Conservation (phyloP, 139 green algal species). For the Limnomonas spitsbergensis region DNA sequence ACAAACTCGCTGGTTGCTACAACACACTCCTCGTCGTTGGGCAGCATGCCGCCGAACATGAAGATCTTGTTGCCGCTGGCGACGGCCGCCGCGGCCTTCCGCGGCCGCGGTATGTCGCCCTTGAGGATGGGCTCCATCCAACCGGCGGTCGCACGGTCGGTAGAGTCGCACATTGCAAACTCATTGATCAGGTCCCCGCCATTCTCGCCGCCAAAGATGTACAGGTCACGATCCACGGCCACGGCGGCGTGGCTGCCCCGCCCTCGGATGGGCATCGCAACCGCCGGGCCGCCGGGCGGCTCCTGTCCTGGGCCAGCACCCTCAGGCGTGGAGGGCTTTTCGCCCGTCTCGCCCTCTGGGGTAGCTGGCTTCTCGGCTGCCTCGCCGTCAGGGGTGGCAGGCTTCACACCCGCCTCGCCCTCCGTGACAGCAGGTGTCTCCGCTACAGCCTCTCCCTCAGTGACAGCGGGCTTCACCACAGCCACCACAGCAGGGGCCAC, state of each 20-base stretch:
- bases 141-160: slow-evolving; percentile 24
- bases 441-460: neutral
- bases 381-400: slow-evolving; percentile 12
- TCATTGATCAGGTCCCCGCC: slow-evolving; percentile 48
- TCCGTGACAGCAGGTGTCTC: neutral
- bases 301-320: slow-evolving; percentile 13
- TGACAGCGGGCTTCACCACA: neutral
- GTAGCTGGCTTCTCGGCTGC: slow-evolving; percentile 20
- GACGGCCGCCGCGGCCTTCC: slow-evolving; percentile 49
- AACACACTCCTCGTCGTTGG: slow-evolving; percentile 45
- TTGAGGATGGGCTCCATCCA: slow-evolving; percentile 52
- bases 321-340: neutral
- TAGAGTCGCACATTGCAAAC: slow-evolving; percentile 42
- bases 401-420: neutral
- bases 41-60: slow-evolving; percentile 56
- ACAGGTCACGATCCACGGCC: slow-evolving; percentile 49
- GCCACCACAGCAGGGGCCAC: neutral
- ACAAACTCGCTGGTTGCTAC: slow-evolving; percentile 51
- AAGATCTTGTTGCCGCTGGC: slow-evolving; percentile 46
- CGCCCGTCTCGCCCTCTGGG: slow-evolving; percentile 7
- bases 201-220: slow-evolving; percentile 63
- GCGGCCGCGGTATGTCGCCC: slow-evolving; percentile 49
- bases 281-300: neutral
- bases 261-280: slow-evolving; percentile 19
- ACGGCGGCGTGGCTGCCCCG: slow-evolving; percentile 44